These are phyloP conservation scores for Phytophthora citricola DNA, from an alignment of 352 stramenopile genomes.

Conservation along the genomic window DNA sequence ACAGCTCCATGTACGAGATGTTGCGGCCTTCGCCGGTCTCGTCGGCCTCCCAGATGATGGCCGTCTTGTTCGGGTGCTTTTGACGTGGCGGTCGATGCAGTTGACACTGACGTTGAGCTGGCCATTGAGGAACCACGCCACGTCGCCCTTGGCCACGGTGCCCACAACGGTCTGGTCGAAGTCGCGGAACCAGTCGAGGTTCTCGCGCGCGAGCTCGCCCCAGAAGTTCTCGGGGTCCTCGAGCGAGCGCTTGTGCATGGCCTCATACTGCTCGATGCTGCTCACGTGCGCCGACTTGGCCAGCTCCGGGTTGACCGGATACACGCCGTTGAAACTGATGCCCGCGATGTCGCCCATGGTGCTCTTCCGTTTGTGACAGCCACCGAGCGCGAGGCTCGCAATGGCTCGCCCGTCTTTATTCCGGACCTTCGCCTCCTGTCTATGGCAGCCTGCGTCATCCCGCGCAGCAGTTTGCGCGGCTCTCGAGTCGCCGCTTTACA, in stretches of 20 bases:
- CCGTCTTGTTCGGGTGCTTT: slow-evolving; percentile 82
- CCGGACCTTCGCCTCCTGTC: slow-evolving; percentile 63
- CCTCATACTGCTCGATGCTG: slow-evolving; percentile 76
- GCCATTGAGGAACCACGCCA: slow-evolving; percentile 94
- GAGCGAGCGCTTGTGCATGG: slow-evolving; percentile 86
- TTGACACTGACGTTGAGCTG: slow-evolving; percentile 95
- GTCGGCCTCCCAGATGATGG: slow-evolving; percentile 97
- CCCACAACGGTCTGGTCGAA: slow-evolving; percentile 91
- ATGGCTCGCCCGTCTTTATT: slow-evolving; percentile 86
- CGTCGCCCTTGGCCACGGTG: slow-evolving; percentile 89
- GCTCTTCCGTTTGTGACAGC: slow-evolving; percentile 89
- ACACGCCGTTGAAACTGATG: slow-evolving; percentile 38
- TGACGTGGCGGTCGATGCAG: slow-evolving; percentile 95
- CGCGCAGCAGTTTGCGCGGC: slow-evolving; percentile 68
- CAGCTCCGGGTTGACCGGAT: slow-evolving; percentile 41
- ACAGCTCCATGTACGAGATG: slow-evolving; percentile 49
- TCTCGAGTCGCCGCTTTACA: not conserved
- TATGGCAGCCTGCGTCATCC: slow-evolving; percentile 30
- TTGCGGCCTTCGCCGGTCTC: slow-evolving; percentile 90
- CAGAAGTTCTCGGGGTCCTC: slow-evolving; percentile 92
- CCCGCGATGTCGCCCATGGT: slow-evolving; percentile 39
- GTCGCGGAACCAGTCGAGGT: slow-evolving; percentile 94
- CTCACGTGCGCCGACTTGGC: slow-evolving; percentile 67
- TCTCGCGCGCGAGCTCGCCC: slow-evolving; percentile 87
- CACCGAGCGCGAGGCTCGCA: slow-evolving; percentile 74